Evolutionary conservation across 495 filamentous ascomycete species (phyloP).

Genomic region (Bathelium albidoporum): DNA sequence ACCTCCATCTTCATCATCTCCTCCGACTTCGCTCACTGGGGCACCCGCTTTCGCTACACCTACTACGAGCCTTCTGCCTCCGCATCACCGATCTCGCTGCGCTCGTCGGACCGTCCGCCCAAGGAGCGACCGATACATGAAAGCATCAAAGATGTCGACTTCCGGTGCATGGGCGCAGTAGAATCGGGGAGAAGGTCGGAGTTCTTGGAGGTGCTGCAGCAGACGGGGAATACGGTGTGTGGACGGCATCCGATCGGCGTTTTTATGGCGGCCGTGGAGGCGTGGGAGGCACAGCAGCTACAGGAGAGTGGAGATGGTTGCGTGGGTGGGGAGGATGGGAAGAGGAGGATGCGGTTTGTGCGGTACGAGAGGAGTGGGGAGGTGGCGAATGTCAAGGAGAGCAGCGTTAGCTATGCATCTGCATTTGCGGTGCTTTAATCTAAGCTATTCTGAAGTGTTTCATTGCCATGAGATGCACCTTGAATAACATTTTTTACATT

Average conservation of each 20-base stretch:
- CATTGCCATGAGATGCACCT: too few species aligned
- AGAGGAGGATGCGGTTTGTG: conserved; percentile 69
- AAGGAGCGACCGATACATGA: conserved; percentile 61
- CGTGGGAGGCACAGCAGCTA: conserved; percentile 22
- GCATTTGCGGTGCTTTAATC: conserved; percentile 56
- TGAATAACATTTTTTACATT: too few species aligned
- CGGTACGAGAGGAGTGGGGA: conserved; percentile 85
- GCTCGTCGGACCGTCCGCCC: conserved; percentile 26
- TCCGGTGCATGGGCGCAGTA: conserved; percentile 71
- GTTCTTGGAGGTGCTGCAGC: conserved; percentile 57
- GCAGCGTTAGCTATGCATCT: conserved; percentile 90
- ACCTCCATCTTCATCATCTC: conserved; percentile 75
- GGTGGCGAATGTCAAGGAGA: conserved; percentile 59
- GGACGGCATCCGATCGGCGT: conserved; percentile 94
- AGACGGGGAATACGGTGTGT: conserved; percentile 87
- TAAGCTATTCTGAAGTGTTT: too few species aligned
- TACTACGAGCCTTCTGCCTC: conserved; percentile 50
- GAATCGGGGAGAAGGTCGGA: conserved; percentile 56
- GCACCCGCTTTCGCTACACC: conserved; percentile 74
- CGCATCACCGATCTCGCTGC: conserved; percentile 25
- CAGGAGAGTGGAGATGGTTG: conserved; percentile 10
- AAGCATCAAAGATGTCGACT: conserved; percentile 73
- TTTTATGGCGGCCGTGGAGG: conserved; percentile 78
- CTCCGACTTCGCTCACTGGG: conserved; percentile 98
- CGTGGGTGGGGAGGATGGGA: conserved; percentile 31